Evolutionary conservation across 148 eudicot species (phyloP).

Genomic region (Persicaria tinctoria): DNA sequence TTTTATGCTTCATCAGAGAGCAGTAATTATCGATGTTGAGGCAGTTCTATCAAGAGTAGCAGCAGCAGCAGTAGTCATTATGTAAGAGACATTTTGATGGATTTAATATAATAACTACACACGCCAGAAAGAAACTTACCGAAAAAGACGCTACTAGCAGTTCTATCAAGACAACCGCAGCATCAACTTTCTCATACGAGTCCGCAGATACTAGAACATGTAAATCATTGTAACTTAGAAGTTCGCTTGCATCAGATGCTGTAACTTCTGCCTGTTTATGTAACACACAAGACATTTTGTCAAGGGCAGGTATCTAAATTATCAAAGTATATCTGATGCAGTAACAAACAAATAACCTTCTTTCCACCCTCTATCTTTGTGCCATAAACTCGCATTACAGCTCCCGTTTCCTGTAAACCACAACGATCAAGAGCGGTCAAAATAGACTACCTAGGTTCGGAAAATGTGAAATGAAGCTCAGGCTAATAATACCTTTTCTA

Average conservation of each 20-base stretch:
- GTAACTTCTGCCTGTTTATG: conserved; percentile 47
- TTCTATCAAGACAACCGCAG: conserved; percentile 75
- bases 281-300: background rate
- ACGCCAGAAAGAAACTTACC: conserved; percentile 33
- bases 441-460: background rate
- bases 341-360: conserved; percentile 35
- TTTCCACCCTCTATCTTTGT: conserved; percentile 37
- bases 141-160: conserved; percentile 59
- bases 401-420: conserved; percentile 72
- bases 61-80: background rate
- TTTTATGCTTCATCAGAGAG: background rate
- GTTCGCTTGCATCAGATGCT: conserved; percentile 49
- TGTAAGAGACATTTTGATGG: background rate
- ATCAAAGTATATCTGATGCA: background rate
- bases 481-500: conserved; percentile 60
- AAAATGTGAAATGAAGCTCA: background rate
- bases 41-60: background rate
- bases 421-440: background rate
- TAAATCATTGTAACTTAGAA: conserved; percentile 48
- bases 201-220: conserved; percentile 69
- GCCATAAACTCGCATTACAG: conserved; percentile 67
- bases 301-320: background rate
- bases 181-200: conserved; percentile 88
- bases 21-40: background rate
- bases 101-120: background rate